Percentiles rank a stretch among this genome's conserved stretches.
These are phyloP conservation scores for Paramecium tetraurelia DNA, from an alignment of 73 alveolate genomes.

Conservation along the genomic window DNA sequence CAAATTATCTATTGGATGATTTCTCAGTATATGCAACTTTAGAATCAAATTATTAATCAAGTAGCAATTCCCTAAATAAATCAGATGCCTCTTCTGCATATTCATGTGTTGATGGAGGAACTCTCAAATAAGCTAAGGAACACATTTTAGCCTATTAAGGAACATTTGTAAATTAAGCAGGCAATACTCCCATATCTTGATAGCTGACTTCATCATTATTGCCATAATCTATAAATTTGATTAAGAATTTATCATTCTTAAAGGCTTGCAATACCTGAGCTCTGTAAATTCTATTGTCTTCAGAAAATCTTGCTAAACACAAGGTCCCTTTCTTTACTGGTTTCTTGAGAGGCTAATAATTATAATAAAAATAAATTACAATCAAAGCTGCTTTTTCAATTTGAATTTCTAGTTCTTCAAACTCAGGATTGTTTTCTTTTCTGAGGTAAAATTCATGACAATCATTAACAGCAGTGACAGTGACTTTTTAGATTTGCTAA, in stretches of 20 bases:
- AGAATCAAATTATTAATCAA: background rate
- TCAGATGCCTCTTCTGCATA: slow-evolving; percentile 40
- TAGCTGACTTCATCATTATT: background rate
- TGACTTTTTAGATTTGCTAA: background rate
- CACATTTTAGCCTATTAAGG: background rate
- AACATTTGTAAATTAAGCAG: background rate
- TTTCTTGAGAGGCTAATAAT: slow-evolving; percentile 36
- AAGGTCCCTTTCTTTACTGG: slow-evolving; percentile 43
- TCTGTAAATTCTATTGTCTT: background rate
- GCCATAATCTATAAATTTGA: slow-evolving; percentile 40
- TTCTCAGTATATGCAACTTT: background rate
- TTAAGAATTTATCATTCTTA: background rate
- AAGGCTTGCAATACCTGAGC: background rate
- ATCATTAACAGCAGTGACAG: background rate
- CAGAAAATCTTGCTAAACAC: slow-evolving; percentile 43
- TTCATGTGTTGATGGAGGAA: slow-evolving; percentile 10
- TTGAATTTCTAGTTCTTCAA: background rate
- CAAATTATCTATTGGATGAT: background rate
- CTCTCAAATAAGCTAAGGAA: background rate
- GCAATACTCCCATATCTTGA: slow-evolving; percentile 24
- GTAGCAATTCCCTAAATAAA: background rate
- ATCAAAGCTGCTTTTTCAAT: background rate
- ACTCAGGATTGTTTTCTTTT: background rate
- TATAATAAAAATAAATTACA: too few relatives aligned
- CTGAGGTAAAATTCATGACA: slow-evolving; percentile 29